Evolutionary conservation across 2,329 filamentous ascomycete genomes (phyloP).

Genomic region (Fusarium redolens): DNA sequence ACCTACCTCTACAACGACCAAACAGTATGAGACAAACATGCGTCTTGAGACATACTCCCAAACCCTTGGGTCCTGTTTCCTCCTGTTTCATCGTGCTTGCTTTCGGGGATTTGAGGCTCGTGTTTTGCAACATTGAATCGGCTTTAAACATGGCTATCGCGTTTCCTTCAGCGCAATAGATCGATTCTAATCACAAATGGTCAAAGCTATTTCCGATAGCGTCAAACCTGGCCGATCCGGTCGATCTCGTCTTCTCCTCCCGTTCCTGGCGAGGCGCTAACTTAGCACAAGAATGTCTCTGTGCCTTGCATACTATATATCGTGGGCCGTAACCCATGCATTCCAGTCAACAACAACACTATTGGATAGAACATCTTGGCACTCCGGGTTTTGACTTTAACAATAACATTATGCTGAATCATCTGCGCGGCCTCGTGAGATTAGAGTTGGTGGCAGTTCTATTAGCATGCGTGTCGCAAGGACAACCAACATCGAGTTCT

Average conservation of each 20-base stretch:
- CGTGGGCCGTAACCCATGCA: background rate
- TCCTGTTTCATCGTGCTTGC: background rate
- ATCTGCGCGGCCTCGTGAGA: background rate
- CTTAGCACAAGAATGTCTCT: background rate
- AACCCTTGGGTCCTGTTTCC: background rate
- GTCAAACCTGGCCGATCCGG: slow-evolving; percentile 11
- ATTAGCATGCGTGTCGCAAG: background rate
- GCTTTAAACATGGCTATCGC: background rate
- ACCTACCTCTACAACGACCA: background rate
- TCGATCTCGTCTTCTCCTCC: slow-evolving; percentile 1
- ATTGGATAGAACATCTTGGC: background rate
- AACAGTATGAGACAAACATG: background rate
- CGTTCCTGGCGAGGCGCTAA: slow-evolving; percentile 23
- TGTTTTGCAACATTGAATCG: background rate
- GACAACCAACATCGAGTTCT: background rate
- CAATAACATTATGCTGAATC: background rate
- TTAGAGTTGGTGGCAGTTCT: slow-evolving; percentile 5
- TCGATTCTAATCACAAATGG: background rate
- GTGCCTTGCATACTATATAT: slow-evolving; percentile 6
- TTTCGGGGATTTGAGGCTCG: background rate
- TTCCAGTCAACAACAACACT: slow-evolving; percentile 11
- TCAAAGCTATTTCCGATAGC: background rate
- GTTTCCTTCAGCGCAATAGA: background rate
- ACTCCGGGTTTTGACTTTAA: background rate
- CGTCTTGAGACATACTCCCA: background rate